phyloP scores from a whole-genome alignment of 805 yeast genomes.

The Cyberlindnera americana region DNA sequence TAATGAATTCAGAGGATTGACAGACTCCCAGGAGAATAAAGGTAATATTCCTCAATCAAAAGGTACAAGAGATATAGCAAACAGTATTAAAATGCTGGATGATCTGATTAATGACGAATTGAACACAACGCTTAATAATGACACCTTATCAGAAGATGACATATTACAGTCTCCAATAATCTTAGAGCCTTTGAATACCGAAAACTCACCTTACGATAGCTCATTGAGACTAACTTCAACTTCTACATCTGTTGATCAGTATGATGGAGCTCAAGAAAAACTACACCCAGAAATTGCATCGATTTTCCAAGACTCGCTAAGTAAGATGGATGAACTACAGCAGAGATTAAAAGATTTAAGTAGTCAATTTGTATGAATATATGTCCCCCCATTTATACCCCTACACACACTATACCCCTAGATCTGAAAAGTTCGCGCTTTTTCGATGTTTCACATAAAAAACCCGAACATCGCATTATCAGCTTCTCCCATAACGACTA shows the following conservation, averaged over 20 bases:
- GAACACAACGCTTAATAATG: slow-evolving; percentile 13
- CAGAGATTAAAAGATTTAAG: slow-evolving; percentile 24
- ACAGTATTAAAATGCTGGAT: slow-evolving; percentile 34
- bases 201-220: slow-evolving; percentile 25
- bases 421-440: no score
- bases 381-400: no score
- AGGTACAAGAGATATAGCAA: slow-evolving; percentile 39
- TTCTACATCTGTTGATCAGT: slow-evolving; percentile 15
- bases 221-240: slow-evolving; percentile 15
- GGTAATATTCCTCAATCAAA: slow-evolving; percentile 37
- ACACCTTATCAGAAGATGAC: slow-evolving; percentile 9
- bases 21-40: slow-evolving; percentile 5
- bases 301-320: slow-evolving; percentile 56
- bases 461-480: no score
- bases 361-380: slow-evolving; percentile 11
- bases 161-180: slow-evolving; percentile 22
- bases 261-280: slow-evolving; percentile 4
- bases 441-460: no score
- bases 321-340: slow-evolving; percentile 38
- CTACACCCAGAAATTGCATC: slow-evolving; percentile 47
- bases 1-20: slow-evolving; percentile 1
- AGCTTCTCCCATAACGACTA: background rate
- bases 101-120: slow-evolving; percentile 28
- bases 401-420: no score
- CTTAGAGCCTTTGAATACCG: slow-evolving; percentile 18